Evolutionary conservation across 768 basidiomycete species (phyloP), one percentile per base, ranked within the genome.

Genomic region (Tylopilus plumbeoviolaceoides): DNA sequence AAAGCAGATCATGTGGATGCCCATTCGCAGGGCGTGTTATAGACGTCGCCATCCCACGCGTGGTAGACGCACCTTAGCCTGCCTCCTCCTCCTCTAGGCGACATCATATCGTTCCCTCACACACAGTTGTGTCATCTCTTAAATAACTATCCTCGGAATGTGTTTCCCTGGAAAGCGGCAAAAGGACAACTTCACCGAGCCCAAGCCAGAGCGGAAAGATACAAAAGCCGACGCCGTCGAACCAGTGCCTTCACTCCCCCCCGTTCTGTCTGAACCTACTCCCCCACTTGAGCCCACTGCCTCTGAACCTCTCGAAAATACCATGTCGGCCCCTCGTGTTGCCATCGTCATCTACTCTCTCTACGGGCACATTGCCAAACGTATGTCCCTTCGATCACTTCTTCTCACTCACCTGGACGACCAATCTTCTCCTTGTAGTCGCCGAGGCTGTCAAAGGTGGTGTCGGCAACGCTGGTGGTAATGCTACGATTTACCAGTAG

Each of bases 321-420:
- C 44, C 47, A 79, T 78, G 76, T 63, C 78, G 57, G 79, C 85
- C 27, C 63, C 62, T 12, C 78, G 68, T 51, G 69, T 89, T 55
- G 86, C 86, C 50, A 86, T 89, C 66, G 61, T 89, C 61, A 82
- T 89, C 70, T 91, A 90, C 74, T 65, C 81, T 36, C 66, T 87
- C 72, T 88, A 85, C 66, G 84, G 86, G 59, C 89, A 91, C 67
- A 79, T 91, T 68, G 76, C 75, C 58, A 78, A 79, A 62, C 41
- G 89, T 89, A 63, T 33, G 84, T 75, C 31, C 40, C 30, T 39
- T 25, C 5, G 11, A 15, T 33, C 1, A 39, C 9, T 15, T 4
- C 21, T 23, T 27, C 7, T 11, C 12, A 0, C 30, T 41, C 41
- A 12, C 18, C 5, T 8, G 38, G 5, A 1, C 5, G 20, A 31